Evolutionary conservation across 2,329 filamentous ascomycete species (phyloP).

Genomic region (Emmonsiellopsis sp.): DNA sequence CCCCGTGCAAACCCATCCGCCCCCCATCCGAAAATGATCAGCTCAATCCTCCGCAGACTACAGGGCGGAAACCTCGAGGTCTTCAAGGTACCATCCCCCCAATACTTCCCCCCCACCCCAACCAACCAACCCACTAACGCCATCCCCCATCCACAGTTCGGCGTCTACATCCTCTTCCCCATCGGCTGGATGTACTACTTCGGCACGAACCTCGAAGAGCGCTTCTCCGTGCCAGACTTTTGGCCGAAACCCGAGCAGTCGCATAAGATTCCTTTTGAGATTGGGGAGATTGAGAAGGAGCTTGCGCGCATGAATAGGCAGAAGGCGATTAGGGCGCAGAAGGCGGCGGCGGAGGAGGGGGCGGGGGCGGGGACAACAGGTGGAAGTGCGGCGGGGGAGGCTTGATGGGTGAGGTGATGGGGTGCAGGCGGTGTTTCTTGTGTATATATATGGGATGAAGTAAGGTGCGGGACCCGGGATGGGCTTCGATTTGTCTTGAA

Average conservation of each 20-base stretch:
- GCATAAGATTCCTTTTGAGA: constrained; percentile 45
- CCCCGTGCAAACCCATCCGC: neutral
- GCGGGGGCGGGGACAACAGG: constrained; percentile 4
- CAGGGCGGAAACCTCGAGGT: constrained; percentile 86
- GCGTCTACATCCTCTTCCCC: constrained; percentile 97
- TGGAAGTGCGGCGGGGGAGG: neutral
- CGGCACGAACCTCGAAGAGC: constrained; percentile 90
- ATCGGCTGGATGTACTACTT: constrained; percentile 99
- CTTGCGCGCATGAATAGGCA: constrained; percentile 57
- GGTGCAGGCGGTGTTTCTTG: neutral
- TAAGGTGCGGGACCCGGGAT: neutral
- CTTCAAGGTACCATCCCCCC: constrained; percentile 63
- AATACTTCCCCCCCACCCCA: neutral
- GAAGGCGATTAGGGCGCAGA: constrained; percentile 34
- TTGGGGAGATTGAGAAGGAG: constrained; percentile 63
- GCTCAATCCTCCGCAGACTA: constrained; percentile 45
- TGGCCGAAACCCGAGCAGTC: constrained; percentile 66
- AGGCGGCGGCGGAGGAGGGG: constrained; percentile 12
- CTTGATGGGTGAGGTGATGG: too few relatives aligned
- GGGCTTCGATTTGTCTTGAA: neutral
- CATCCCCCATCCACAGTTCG: constrained; percentile 55
- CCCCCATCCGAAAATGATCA: constrained; percentile 23
- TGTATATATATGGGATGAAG: neutral
- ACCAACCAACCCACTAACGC: neutral
- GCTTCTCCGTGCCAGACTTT: constrained; percentile 82